A percentile compares a stretch with the other conserved stretches of the same genome.
Conservation (phyloP, 306 rosid species). For the Casuarina glauca region DNA sequence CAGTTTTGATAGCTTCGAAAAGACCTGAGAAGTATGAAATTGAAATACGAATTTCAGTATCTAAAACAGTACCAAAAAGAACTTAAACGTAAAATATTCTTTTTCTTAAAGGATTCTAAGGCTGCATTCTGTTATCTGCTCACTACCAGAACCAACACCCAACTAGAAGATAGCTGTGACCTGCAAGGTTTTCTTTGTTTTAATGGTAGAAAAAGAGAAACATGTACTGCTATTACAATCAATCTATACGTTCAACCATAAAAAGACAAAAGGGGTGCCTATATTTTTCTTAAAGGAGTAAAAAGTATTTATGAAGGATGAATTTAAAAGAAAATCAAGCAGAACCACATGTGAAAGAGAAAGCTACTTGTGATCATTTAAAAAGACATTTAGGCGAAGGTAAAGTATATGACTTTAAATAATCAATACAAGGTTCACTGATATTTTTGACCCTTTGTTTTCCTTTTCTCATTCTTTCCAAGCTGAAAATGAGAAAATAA, state of each 20-base stretch:
- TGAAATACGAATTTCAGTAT: slow-evolving; percentile 8
- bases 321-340: not conserved
- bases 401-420: not conserved
- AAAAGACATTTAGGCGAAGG: not conserved
- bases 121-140: not conserved
- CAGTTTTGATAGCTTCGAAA: slow-evolving; percentile 64
- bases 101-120: not conserved
- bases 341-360: not conserved
- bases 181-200: not conserved
- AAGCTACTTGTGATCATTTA: not conserved
- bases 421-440: not conserved
- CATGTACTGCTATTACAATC: not conserved
- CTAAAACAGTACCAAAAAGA: not conserved
- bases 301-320: not conserved
- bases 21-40: slow-evolving; percentile 47
- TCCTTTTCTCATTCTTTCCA: not conserved
- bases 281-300: not conserved
- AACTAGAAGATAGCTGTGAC: not conserved
- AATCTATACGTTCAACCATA: not conserved
- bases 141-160: not conserved
- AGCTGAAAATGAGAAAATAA: not conserved
- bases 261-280: not conserved
- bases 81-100: not conserved
- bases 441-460: not conserved
- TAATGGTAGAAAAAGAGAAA: not conserved